Evolutionary conservation across 2,329 filamentous ascomycete species (phyloP).

Genomic region (Alternaria hordeiaustralica): DNA sequence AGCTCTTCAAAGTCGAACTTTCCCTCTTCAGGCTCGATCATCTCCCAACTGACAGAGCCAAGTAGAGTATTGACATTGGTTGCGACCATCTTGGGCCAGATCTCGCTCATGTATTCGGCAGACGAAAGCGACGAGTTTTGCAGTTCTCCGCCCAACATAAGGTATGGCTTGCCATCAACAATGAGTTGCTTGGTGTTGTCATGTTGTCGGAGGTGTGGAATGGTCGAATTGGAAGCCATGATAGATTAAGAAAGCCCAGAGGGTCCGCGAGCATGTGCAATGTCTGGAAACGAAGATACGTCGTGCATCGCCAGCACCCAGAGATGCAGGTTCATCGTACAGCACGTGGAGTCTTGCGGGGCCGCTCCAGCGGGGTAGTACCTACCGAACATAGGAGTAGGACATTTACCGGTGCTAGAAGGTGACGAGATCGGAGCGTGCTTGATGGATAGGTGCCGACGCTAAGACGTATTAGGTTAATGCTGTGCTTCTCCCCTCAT

Average conservation of each 20-base stretch:
- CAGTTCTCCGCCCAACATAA: slow-evolving; percentile 55
- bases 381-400: neutral
- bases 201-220: slow-evolving; percentile 31
- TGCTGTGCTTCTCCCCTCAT: neutral
- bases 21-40: slow-evolving; percentile 55
- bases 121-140: slow-evolving; percentile 58
- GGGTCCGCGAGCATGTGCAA: neutral
- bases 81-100: slow-evolving; percentile 53
- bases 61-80: slow-evolving; percentile 56
- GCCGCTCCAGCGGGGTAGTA: slow-evolving; percentile 6
- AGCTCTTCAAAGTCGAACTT: slow-evolving; percentile 53
- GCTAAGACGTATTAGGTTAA: neutral
- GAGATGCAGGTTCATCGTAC: neutral
- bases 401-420: slow-evolving; percentile 14
- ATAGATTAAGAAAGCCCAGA: neutral
- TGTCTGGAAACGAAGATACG: neutral
- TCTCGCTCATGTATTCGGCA: slow-evolving; percentile 52
- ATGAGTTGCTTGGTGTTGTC: slow-evolving; percentile 46
- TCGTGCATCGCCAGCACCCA: neutral
- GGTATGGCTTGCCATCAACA: slow-evolving; percentile 54
- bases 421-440: neutral
- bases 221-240: slow-evolving; percentile 10
- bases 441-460: neutral
- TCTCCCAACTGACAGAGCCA: slow-evolving; percentile 56
- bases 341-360: neutral